These are phyloP conservation scores for Plasmopara muralis DNA, from an alignment of 352 stramenopile genomes.

Conservation along the genomic window DNA sequence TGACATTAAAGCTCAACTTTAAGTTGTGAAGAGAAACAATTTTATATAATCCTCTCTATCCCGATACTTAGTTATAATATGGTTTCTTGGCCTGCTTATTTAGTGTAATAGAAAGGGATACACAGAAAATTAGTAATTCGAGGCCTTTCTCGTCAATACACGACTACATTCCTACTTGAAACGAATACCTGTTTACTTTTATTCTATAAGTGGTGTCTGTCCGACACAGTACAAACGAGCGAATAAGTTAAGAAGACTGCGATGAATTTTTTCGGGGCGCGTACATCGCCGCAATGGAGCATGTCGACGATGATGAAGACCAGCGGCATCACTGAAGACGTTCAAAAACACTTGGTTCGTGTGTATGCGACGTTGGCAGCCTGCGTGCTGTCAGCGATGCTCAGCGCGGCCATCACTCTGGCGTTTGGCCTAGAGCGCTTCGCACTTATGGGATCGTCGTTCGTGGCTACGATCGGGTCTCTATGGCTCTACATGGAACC, in stretches of 20 bases:
- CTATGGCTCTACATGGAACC: slow-evolving; percentile 62
- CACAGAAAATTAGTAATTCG: too few relatives aligned
- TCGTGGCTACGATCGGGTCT: slow-evolving; percentile 39
- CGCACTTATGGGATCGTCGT: slow-evolving; percentile 41
- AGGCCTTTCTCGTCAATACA: too few relatives aligned
- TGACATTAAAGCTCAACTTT: too few relatives aligned
- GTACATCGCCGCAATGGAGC: slow-evolving; percentile 33
- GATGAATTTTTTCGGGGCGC: slow-evolving; percentile 29
- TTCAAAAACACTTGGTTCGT: slow-evolving; percentile 58
- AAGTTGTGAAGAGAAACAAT: too few relatives aligned
- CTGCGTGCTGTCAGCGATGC: slow-evolving; percentile 48
- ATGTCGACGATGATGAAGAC: slow-evolving; percentile 61
- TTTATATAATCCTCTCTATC: too few relatives aligned
- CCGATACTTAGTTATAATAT: too few relatives aligned
- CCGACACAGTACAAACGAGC: too few relatives aligned
- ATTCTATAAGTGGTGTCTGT: too few relatives aligned
- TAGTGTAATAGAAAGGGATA: too few relatives aligned
- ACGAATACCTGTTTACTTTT: too few relatives aligned
- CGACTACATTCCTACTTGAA: too few relatives aligned
- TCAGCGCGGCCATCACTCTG: slow-evolving; percentile 37
- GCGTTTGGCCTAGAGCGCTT: slow-evolving; percentile 28
- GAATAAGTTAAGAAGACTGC: not conserved
- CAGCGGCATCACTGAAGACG: slow-evolving; percentile 55
- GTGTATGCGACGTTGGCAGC: slow-evolving; percentile 66
- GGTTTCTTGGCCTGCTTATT: too few relatives aligned